Conservation (phyloP, 805 yeast genomes). For the Starmerella stellata region DNA sequence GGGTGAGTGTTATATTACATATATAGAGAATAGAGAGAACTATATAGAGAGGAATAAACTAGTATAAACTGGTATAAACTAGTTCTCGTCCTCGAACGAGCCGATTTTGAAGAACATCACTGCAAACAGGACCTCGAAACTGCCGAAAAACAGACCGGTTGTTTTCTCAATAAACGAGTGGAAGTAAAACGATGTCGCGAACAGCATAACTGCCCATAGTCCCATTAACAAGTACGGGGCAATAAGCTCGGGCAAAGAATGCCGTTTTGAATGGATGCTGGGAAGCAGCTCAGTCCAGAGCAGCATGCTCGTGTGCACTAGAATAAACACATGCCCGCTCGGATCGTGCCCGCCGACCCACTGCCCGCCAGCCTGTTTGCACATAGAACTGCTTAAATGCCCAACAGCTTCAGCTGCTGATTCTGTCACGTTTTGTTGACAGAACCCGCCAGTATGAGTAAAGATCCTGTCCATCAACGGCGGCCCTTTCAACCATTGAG, state of each 20-base stretch:
- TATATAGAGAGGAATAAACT: too few relatives aligned
- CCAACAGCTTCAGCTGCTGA: too few relatives aligned
- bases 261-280: neutral
- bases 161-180: conserved; percentile 64
- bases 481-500: conserved; percentile 72
- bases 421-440: conserved; percentile 23
- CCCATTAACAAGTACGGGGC: conserved; percentile 24
- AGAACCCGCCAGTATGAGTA: conserved; percentile 63
- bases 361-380: conserved; percentile 43
- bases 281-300: conserved; percentile 47
- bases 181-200: conserved; percentile 69
- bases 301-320: conserved; percentile 47
- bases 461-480: conserved; percentile 85
- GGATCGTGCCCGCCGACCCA: conserved; percentile 92
- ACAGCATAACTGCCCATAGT: conserved; percentile 74
- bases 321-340: conserved; percentile 75
- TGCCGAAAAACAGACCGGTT: conserved; percentile 48
- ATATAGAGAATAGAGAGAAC: too few relatives aligned
- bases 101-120: neutral
- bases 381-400: conserved; percentile 15
- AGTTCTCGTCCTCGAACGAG: neutral
- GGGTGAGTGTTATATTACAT: too few relatives aligned
- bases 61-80: too few relatives aligned
- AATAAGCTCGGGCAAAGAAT: conserved; percentile 15
- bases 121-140: neutral